phyloP scores from a whole-genome alignment of 495 filamentous ascomycete species.

The Penicillium mononematosum region DNA sequence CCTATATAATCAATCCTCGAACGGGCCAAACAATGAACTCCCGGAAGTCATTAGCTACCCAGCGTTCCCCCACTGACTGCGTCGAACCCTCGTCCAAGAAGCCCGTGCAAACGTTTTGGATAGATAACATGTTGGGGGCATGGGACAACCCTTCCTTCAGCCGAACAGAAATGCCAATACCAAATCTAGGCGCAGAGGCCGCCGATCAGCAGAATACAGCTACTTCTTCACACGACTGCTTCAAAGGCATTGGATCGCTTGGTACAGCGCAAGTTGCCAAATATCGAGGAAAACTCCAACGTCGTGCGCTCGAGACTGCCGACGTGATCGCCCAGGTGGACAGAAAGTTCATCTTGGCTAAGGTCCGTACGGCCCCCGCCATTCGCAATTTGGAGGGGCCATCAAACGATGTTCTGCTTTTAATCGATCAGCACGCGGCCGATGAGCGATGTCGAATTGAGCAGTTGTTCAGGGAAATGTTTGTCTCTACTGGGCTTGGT shows the following conservation, averaged over 20 bases:
- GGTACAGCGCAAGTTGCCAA: conserved; percentile 25
- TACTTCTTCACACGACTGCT: conserved; percentile 9
- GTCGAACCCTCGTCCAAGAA: conserved; percentile 3
- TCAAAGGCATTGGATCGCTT: conserved; percentile 17
- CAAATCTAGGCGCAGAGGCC: conserved; percentile 23
- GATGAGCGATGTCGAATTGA: conserved; percentile 87
- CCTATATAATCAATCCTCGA: conserved; percentile 55
- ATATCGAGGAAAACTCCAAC: conserved; percentile 61
- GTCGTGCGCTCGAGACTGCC: conserved; percentile 58
- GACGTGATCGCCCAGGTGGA: conserved; percentile 81
- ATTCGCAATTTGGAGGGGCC: background rate
- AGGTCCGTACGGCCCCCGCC: conserved; percentile 33
- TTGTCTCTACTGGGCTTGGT: conserved; percentile 13
- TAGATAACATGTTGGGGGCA: conserved; percentile 35
- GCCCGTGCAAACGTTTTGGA: conserved; percentile 32
- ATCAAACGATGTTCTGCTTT: conserved; percentile 51
- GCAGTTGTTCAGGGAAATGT: conserved; percentile 54
- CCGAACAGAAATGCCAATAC: conserved; percentile 51
- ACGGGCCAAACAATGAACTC: conserved; percentile 55
- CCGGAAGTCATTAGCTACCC: background rate
- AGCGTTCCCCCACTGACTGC: background rate
- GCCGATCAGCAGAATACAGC: background rate
- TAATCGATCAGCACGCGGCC: conserved; percentile 94
- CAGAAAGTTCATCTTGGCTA: conserved; percentile 80
- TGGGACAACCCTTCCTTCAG: conserved; percentile 67